These are phyloP conservation scores for Cladosporium velox DNA, from an alignment of 2,329 filamentous ascomycete genomes.

Conservation along the genomic window DNA sequence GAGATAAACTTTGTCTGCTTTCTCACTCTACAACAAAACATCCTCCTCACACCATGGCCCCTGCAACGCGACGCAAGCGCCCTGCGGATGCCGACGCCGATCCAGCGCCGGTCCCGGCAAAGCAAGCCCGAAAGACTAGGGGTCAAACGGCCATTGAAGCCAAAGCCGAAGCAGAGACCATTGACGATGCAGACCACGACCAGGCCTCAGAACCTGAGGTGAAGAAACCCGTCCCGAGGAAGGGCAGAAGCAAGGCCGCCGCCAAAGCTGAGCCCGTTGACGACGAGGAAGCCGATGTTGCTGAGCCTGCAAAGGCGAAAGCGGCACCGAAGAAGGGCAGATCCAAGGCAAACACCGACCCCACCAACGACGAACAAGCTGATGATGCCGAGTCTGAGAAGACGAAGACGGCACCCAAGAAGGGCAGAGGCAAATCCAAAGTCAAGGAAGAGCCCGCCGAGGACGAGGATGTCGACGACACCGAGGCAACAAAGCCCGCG, in stretches of 20 bases:
- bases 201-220: conserved; percentile 21
- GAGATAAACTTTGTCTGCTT: background rate
- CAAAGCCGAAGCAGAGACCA: conserved; percentile 12
- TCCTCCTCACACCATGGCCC: conserved; percentile 1
- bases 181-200: conserved; percentile 7
- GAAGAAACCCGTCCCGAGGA: conserved; percentile 22
- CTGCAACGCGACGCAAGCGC: conserved; percentile 12
- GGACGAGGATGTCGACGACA: conserved; percentile 12
- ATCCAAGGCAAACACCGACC: conserved; percentile 21
- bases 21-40: background rate
- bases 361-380: conserved; percentile 13
- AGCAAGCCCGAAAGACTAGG: conserved; percentile 16
- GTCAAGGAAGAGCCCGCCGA: conserved; percentile 14
- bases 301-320: conserved; percentile 8
- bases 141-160: conserved; percentile 12
- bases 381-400: conserved; percentile 18
- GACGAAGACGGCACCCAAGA: conserved; percentile 5
- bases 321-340: conserved; percentile 22
- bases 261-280: conserved; percentile 17
- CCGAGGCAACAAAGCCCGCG: conserved; percentile 2
- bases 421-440: conserved; percentile 18
- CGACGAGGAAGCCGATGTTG: conserved; percentile 14
- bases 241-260: conserved; percentile 20
- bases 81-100: conserved; percentile 2
- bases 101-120: conserved; percentile 8